phyloP scores from a whole-genome alignment of 441 rosid genomes.

The Jatropha podagrica region DNA sequence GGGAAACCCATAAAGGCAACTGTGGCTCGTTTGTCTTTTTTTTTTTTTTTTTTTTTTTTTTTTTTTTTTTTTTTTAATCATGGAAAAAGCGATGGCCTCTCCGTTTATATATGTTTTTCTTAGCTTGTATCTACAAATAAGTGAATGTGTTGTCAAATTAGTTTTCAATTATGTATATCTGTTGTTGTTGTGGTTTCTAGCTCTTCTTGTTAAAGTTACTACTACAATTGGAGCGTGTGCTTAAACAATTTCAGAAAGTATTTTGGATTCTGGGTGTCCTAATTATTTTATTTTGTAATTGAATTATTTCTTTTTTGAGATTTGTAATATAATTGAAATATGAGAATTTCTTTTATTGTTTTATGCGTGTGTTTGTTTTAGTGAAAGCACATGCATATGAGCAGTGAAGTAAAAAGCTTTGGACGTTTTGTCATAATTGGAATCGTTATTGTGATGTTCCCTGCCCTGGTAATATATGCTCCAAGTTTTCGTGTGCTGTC shows the following conservation, averaged over 20 bases:
- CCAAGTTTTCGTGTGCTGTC: not conserved
- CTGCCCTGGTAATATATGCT: not conserved
- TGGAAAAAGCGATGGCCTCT: not conserved
- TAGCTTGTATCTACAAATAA: not conserved
- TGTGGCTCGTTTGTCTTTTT: not conserved
- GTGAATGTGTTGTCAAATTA: not conserved
- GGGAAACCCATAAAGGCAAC: not conserved
- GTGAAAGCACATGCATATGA: not conserved
- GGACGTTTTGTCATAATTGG: conserved; percentile 9
- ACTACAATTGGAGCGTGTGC: not conserved
- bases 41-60: not conserved
- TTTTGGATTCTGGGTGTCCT: conserved; percentile 4
- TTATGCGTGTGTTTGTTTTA: conserved; percentile 1
- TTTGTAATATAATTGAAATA: conserved; percentile 10
- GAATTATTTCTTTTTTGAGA: not conserved
- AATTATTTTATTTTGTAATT: not conserved
- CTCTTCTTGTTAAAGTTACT: not conserved
- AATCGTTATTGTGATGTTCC: conserved; percentile 3
- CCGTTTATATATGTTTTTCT: not conserved
- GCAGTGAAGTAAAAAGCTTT: not conserved
- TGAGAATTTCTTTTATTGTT: not conserved
- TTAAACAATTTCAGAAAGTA: not conserved
- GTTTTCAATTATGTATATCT: not conserved
- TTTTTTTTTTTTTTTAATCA: not conserved
- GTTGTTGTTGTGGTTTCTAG: not conserved